phyloP scores from a whole-genome alignment of 106 monocot species.

The Phalaenopsis aphrodite region DNA sequence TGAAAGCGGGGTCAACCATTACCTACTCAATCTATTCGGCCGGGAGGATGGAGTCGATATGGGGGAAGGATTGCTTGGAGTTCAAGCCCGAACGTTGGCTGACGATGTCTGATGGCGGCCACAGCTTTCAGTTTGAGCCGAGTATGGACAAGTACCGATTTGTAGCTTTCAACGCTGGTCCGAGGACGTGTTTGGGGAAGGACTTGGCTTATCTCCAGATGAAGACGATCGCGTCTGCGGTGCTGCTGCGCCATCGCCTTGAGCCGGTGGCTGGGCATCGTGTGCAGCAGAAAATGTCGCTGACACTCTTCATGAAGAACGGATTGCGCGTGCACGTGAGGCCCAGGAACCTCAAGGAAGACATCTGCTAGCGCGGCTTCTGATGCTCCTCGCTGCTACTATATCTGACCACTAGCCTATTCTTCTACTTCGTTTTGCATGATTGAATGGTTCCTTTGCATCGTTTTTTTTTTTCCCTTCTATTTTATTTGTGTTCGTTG shows the following conservation, averaged over 20 bases:
- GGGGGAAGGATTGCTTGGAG: slow-evolving; percentile 75
- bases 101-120: slow-evolving; percentile 7
- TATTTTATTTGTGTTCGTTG: no score
- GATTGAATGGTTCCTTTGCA: no score
- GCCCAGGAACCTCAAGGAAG: slow-evolving; percentile 21
- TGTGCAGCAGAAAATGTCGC: slow-evolving; percentile 91
- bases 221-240: slow-evolving; percentile 71
- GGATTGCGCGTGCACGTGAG: slow-evolving; percentile 56
- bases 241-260: slow-evolving; percentile 63
- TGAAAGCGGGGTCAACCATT: slow-evolving; percentile 57
- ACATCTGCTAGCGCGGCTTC: neutral
- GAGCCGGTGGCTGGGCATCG: slow-evolving; percentile 49
- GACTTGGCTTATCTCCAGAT: slow-evolving; percentile 92
- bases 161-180: slow-evolving; percentile 87
- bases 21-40: slow-evolving; percentile 82
- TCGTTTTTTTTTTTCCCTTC: no score
- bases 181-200: slow-evolving; percentile 79
- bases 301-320: slow-evolving; percentile 91
- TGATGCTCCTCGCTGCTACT: no score
- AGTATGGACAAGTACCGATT: slow-evolving; percentile 57
- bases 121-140: slow-evolving; percentile 31
- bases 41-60: slow-evolving; percentile 65
- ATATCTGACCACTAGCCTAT: no score
- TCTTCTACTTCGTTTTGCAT: no score
- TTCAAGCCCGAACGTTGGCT: slow-evolving; percentile 86